Conservation (phyloP, 306 rosid species). For the Myrica gale region DNA sequence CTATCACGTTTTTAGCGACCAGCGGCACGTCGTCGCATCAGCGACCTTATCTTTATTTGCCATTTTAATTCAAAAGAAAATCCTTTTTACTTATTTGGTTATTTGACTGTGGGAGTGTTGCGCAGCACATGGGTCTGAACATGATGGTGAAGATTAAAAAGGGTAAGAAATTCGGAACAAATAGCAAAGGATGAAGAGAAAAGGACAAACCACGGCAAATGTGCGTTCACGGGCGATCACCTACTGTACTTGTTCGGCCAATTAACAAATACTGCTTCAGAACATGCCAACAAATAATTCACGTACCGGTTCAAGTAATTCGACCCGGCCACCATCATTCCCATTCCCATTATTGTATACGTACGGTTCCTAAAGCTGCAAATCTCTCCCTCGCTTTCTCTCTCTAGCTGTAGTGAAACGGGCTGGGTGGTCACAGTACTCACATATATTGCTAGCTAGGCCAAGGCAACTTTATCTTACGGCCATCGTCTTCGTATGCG, state of each 20-base stretch:
- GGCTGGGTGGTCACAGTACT: neutral
- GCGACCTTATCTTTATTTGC: too few species aligned
- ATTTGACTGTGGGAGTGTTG: conserved; percentile 16
- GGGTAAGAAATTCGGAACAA: conserved; percentile 26
- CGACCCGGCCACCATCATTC: conserved; percentile 3
- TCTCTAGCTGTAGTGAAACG: neutral
- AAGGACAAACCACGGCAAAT: conserved; percentile 49
- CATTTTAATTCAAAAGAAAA: too few species aligned
- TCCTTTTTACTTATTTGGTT: neutral
- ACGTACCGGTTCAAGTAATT: neutral
- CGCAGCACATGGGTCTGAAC: conserved; percentile 43
- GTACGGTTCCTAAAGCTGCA: conserved; percentile 30
- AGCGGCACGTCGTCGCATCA: too few species aligned
- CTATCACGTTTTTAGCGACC: too few species aligned
- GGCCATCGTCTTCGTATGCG: neutral
- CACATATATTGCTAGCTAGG: neutral
- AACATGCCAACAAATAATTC: conserved; percentile 29
- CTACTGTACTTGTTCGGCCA: conserved; percentile 29
- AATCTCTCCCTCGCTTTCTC: neutral
- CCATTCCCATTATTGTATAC: neutral
- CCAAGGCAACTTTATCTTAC: neutral
- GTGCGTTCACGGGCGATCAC: conserved; percentile 65
- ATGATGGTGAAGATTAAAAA: conserved; percentile 20
- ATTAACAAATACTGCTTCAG: conserved; percentile 27
- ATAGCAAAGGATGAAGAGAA: conserved; percentile 35